Evolutionary conservation across 2,329 filamentous ascomycete species (phyloP), one percentile per base, ranked within the genome.

Genomic region (Talaromyces sp.): DNA sequence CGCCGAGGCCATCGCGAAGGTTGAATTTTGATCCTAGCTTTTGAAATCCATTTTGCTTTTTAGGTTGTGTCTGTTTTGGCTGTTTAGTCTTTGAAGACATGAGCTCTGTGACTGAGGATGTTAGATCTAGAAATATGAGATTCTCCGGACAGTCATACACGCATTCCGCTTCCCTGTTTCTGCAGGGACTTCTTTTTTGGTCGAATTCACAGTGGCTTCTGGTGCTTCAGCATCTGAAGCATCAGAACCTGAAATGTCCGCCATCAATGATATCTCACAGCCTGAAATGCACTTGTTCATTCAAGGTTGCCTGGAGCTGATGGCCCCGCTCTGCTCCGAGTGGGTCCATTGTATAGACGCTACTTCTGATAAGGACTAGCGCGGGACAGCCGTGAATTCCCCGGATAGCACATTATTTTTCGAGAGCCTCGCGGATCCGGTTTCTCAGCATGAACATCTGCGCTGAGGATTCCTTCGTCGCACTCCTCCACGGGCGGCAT

Each of bases 1-100:
- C 77, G 51, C 85, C 85, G 0, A 95, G 82, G 0, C 82, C 88
- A 64, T 88, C 82, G 59, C 87, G 82, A 54, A 80, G 75, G 17
- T 77, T 78, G 70, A 82, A 82, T 30, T 71, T 66, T 17, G 58
- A 62, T 60, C 60, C 61, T 53, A 61, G 71, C 64, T 61, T 63
- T 42, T 36, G 63, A 64, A 36, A 63, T 63, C 52, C 17, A 30
- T 2, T 49, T 19, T 49, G 25, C 9, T 59, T 59, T 5, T 44
- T 28, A 17, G 49, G 32, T 19, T 44, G 62, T 17, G 62, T 55
- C 36, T 69, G 64, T 64, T 72, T 69, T 52, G 65, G 64, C 59
- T 70, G 71, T 67, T 82, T 83, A 53, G 72, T 69, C 67, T 81
- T 83, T 15, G 78, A 76, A 1, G 80, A 74, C 76, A 87, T 85